Percentiles rank a stretch among this genome's conserved stretches.
Conservation (phyloP, 1,139 yeast genomes). For the Candida sp. region DNA sequence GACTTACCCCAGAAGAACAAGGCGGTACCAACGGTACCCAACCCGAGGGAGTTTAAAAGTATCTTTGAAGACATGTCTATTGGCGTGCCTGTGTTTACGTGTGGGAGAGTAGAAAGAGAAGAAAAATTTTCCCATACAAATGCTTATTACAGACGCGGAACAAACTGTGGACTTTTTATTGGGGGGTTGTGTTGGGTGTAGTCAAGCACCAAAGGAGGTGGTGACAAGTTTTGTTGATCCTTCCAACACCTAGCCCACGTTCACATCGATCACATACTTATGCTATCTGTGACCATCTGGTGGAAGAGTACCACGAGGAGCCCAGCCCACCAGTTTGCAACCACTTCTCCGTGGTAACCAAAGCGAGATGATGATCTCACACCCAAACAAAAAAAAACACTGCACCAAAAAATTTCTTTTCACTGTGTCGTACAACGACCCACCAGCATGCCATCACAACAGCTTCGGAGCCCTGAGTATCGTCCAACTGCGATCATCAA, state of each 20-base stretch:
- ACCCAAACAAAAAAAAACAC: conserved; percentile 5
- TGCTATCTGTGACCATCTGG: not conserved
- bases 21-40: conserved; percentile 42
- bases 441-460: conserved; percentile 2
- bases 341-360: not conserved
- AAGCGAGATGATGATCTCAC: not conserved
- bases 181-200: not conserved
- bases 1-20: conserved; percentile 49
- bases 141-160: not conserved
- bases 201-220: not conserved
- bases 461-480: conserved; percentile 7
- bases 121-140: conserved; percentile 1
- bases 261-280: not conserved
- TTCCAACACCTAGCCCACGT: no score
- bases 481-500: conserved; percentile 17
- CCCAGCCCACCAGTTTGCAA: not conserved
- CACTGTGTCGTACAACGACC: not conserved
- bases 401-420: not conserved
- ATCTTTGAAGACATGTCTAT: conserved; percentile 32
- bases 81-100: not conserved
- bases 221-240: no score
- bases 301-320: not conserved
- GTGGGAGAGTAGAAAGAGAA: not conserved
- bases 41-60: conserved; percentile 32
- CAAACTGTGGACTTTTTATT: conserved; percentile 1